Evolutionary conservation across 1,284 basidiomycete genomes (phyloP).

Genomic region (Sanghuangporus baumii): DNA sequence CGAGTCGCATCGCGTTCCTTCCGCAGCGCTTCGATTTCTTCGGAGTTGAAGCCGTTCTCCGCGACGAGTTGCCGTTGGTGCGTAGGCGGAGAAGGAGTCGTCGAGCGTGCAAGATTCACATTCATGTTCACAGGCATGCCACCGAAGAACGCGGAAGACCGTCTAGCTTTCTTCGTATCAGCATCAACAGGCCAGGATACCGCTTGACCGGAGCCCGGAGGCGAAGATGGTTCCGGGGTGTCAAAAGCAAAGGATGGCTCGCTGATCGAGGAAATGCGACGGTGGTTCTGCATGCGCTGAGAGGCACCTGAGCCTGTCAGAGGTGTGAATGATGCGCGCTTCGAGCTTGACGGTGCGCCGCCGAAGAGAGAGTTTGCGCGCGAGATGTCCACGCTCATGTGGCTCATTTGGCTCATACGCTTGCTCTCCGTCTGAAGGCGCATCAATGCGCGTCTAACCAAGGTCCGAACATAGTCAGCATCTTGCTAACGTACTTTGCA

Average conservation of each 20-base stretch:
- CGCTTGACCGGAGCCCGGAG: conserved; percentile 28
- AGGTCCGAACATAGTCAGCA: too few relatives aligned
- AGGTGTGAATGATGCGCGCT: conserved; percentile 67
- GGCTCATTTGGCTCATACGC: conserved; percentile 54
- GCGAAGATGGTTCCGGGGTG: conserved; percentile 20
- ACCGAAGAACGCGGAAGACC: conserved; percentile 50
- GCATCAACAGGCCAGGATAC: conserved; percentile 24
- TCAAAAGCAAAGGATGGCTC: conserved; percentile 37
- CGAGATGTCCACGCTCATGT: conserved; percentile 47
- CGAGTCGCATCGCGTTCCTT: conserved; percentile 56
- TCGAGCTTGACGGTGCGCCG: conserved; percentile 44
- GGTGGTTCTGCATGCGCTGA: conserved; percentile 16
- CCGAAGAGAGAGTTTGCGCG: conserved; percentile 38
- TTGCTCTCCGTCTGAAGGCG: conserved; percentile 81
- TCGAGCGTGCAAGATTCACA: conserved; percentile 23
- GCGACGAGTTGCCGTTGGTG: conserved; percentile 13
- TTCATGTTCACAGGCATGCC: conserved; percentile 23
- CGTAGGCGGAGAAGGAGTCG: conserved; percentile 32
- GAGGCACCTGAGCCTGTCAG: conserved; percentile 47
- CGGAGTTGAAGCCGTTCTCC: conserved; percentile 20
- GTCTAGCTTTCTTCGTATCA: conserved; percentile 31
- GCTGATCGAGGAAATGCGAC: conserved; percentile 63
- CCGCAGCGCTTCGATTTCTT: conserved; percentile 45
- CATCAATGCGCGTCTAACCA: conserved; percentile 86
- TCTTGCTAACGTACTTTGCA: too few relatives aligned